Conservation (phyloP, 2,329 filamentous ascomycete genomes). For the Phialophora verrucosa region DNA sequence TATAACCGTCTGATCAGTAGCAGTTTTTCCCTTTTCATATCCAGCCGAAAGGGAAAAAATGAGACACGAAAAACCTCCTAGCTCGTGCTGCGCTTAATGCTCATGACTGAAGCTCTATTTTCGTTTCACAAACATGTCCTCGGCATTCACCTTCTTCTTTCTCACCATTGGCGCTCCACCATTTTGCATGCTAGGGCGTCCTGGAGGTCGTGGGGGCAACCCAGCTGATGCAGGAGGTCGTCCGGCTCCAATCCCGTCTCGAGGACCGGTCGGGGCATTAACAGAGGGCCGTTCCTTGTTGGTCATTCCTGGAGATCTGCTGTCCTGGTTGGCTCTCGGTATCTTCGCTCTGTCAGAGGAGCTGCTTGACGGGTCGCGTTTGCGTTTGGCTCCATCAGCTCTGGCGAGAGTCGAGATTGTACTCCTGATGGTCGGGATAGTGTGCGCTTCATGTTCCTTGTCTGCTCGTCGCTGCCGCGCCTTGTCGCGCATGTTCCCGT, state of each 20-base stretch:
- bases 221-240: conserved; percentile 13
- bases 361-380: conserved; percentile 32
- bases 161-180: conserved; percentile 29
- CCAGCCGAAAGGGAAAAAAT: background rate
- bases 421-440: conserved; percentile 47
- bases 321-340: conserved; percentile 15
- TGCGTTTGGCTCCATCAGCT: conserved; percentile 34
- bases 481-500: conserved; percentile 44
- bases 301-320: conserved; percentile 3
- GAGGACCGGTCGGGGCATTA: background rate
- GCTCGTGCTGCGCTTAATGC: background rate
- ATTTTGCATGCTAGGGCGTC: conserved; percentile 9
- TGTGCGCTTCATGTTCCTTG: conserved; percentile 52
- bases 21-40: background rate
- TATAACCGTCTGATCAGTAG: background rate
- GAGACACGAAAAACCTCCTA: background rate
- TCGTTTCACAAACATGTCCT: conserved; percentile 35
- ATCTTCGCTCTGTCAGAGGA: conserved; percentile 24
- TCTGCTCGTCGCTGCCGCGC: conserved; percentile 48
- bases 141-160: conserved; percentile 35
- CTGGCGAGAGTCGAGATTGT: conserved; percentile 23
- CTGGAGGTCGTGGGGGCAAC: conserved; percentile 4
- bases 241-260: background rate
- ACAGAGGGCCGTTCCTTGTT: background rate
- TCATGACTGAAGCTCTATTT: conserved; percentile 13